Conservation (phyloP, 2,329 filamentous ascomycete species). For the Trichophyton benhamiae region DNA sequence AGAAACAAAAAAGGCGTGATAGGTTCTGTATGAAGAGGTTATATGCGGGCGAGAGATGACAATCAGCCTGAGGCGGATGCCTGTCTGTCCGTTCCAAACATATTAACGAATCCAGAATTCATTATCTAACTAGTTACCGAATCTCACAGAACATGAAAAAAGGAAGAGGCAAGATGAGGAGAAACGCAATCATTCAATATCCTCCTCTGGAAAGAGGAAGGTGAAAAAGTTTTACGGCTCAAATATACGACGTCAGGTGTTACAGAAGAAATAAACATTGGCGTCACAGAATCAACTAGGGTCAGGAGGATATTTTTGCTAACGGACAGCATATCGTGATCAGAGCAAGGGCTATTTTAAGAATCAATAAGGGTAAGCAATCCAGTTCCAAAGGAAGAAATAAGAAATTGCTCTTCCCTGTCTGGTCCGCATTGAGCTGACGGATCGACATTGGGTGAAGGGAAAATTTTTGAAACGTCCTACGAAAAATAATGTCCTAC, state of each 20-base stretch:
- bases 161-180: background rate
- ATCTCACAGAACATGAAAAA: no score
- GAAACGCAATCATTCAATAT: background rate
- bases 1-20: background rate
- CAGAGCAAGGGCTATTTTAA: constrained; percentile 4
- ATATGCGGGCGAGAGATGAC: background rate
- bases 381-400: background rate
- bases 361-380: background rate
- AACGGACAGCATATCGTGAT: background rate
- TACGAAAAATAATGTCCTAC: background rate
- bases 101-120: background rate
- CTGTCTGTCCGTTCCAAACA: background rate
- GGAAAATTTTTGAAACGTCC: background rate
- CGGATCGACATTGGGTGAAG: background rate
- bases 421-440: background rate
- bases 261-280: constrained; percentile 5
- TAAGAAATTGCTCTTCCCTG: background rate
- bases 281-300: background rate
- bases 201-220: background rate
- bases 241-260: background rate
- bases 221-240: background rate
- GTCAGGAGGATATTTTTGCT: background rate
- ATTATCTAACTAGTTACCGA: background rate
- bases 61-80: background rate
- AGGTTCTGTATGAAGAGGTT: background rate